These are phyloP conservation scores for Chaetomiaceae sp. DNA, from an alignment of 2,329 filamentous ascomycete genomes.

Conservation along the genomic window DNA sequence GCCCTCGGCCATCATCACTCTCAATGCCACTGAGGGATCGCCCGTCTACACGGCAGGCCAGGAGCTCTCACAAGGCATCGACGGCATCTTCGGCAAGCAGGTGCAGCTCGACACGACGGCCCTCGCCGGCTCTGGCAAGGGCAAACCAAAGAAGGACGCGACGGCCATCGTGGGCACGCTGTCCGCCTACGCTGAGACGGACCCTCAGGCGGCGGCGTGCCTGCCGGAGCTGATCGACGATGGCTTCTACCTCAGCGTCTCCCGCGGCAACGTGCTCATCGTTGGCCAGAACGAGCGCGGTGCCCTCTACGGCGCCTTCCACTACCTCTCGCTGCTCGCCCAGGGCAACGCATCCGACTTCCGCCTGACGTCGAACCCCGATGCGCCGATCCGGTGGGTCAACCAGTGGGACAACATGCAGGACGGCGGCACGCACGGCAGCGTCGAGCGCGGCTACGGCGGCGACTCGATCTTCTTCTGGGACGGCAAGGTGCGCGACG, in stretches of 20 bases:
- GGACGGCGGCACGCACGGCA: slow-evolving; percentile 41
- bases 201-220: slow-evolving; percentile 25
- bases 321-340: slow-evolving; percentile 61
- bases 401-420: slow-evolving; percentile 69
- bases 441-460: slow-evolving; percentile 63
- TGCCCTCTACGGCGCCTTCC: slow-evolving; percentile 63
- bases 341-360: slow-evolving; percentile 50
- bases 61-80: slow-evolving; percentile 55
- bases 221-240: slow-evolving; percentile 45
- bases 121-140: not conserved
- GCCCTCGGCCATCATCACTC: slow-evolving; percentile 22
- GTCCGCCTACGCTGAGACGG: slow-evolving; percentile 36
- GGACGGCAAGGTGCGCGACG: slow-evolving; percentile 49
- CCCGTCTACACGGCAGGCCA: slow-evolving; percentile 56
- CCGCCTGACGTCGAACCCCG: slow-evolving; percentile 49
- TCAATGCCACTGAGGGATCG: slow-evolving; percentile 47
- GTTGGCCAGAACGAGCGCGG: slow-evolving; percentile 62
- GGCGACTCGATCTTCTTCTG: slow-evolving; percentile 65
- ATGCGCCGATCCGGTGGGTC: slow-evolving; percentile 60
- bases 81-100: slow-evolving; percentile 50
- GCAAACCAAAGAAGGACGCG: not conserved
- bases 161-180: slow-evolving; percentile 47
- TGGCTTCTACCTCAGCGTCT: slow-evolving; percentile 56
- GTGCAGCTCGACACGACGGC: slow-evolving; percentile 25
- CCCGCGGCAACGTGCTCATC: slow-evolving; percentile 47